Evolutionary conservation across 768 basidiomycete species (phyloP), one percentile per base, ranked within the genome.

Genomic region (Rhizopogon sp.): DNA sequence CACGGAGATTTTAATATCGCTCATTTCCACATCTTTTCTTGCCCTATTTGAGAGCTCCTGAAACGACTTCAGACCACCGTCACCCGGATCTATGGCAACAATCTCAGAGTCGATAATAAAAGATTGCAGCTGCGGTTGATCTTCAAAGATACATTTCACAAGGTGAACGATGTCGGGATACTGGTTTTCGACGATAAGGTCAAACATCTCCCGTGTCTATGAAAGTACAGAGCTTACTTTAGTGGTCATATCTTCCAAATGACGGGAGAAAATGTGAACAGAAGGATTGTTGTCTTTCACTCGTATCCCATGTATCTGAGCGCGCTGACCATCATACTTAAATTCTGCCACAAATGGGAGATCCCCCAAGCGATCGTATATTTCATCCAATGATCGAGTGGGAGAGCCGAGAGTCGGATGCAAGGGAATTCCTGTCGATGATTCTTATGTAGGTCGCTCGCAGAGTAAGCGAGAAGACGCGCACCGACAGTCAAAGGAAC

Each of bases 221-320:
- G 14, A 44, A 35, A 25, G 56, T 37, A 41, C 22, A 44, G 39
- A 49, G 47, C 64, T 58, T 65, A 82, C 88, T 77, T 96, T 94
- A 56, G 83, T 82, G 1, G 91, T 93, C 93, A 94, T 94, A 63
- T 93, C 85, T 71, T 95, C 92, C 33, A 96, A 74, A 74, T 93
- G 91, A 53, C 93, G 84, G 56, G 89, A 91, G 73, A 96, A 96
- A 47, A 95, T 76, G 51, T 82, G 80, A 41, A 91, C 78, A 9
- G 60, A 62, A 31, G 64, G 52, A 10, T 64, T 60, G 3, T 67
- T 62, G 13, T 64, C 64, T 58, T 58, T 67, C 42, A 52, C 63
- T 59, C 53, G 58, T 55, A 11, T 77, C 22, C 47, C 86, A 65
- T 90, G 88, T n/a, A 90, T 84, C 68, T 91, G 90, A 17, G 87